Base-by-base conservation (phyloP, 441 rosid species). In the Populus trichocarpa region DNA sequence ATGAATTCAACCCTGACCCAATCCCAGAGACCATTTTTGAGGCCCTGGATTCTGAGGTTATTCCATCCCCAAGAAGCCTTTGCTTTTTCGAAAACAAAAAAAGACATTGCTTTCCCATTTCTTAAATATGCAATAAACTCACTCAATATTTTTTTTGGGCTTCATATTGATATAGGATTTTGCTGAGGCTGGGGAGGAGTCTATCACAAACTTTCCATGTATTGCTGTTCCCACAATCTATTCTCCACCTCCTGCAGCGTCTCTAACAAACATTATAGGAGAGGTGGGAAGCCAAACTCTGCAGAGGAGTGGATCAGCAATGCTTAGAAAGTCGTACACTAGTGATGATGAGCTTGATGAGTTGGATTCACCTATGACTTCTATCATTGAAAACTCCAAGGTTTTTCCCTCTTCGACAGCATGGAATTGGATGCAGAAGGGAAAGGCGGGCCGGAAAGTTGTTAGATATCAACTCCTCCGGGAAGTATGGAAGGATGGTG, bases 291-390 rank as follows among this genome's bases (percentile, higher is more conserved):
- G 77, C 65, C 88, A 86, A 14, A 32, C 88, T 46, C 72, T 84
- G 74, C 89, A 86, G 33, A 86, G 88, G 84, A 82, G 88, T 59
- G 85, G 88, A 69, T 89, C 95, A 78, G 76, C 92, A 0, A 79
- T 90, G 70, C 92, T 84, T 25, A 87, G 80, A 80, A 92, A 92
- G 84, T 86, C 95, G 11, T 87, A 92, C 83, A 85, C 93, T 0
- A 93, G 99, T 6, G 97, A 92, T 11, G 98, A 93, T 66, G 99
- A 92, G 82, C 92, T 92, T 25, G 94, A 91, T 74, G 97, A 90
- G 79, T 85, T 92, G 73, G 96, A 92, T 83, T 89, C 96, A 8
- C 90, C 96, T 30, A 73, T 92, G 65, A 84, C 87, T 76, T 86
- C 95, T 1, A 86, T 93, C 73, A 63, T 84, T 20, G 90, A 85